Percentiles rank a stretch among this genome's conserved stretches.
phyloP scores from a whole-genome alignment of 768 basidiomycete species.

The Lactifluus rugatus region DNA sequence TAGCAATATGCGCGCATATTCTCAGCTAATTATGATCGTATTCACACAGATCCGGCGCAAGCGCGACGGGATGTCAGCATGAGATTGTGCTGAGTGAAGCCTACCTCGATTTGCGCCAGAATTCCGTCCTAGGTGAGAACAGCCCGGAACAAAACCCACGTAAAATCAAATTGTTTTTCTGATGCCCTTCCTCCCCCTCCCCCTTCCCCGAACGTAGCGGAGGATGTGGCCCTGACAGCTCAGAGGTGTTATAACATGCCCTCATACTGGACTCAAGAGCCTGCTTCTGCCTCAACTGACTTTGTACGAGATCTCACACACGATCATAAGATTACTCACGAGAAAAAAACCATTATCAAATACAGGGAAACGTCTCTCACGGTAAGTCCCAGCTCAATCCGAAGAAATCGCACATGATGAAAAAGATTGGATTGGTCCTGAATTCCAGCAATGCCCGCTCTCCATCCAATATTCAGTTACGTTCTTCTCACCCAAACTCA shows the following conservation, averaged over 20 bases:
- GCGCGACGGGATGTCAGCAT: constrained; percentile 14
- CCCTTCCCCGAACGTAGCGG: neutral
- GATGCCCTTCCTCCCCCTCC: neutral
- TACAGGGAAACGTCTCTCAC: constrained; percentile 20
- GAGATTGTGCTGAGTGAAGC: constrained; percentile 1
- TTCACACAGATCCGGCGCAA: constrained; percentile 11
- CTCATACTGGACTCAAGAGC: neutral
- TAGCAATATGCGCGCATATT: neutral
- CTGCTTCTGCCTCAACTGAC: constrained; percentile 17
- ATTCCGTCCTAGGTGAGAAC: constrained; percentile 19
- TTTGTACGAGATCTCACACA: constrained; percentile 6
- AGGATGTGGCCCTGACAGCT: constrained; percentile 16
- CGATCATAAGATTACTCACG: neutral
- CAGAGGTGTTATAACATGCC: constrained; percentile 13
- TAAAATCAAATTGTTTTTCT: neutral
- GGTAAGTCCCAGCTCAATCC: constrained; percentile 1
- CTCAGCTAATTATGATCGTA: neutral
- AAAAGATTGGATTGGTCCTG: neutral
- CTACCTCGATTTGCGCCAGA: constrained; percentile 17
- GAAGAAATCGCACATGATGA: too few species aligned
- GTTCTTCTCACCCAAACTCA: neutral
- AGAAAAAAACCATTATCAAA: neutral
- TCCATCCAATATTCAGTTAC: constrained; percentile 19
- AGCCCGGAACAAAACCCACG: too few species aligned
- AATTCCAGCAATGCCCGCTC: constrained; percentile 8